These are phyloP conservation scores for Solanum dulcamara DNA, from an alignment of 257 asterid species.

Conservation along the genomic window DNA sequence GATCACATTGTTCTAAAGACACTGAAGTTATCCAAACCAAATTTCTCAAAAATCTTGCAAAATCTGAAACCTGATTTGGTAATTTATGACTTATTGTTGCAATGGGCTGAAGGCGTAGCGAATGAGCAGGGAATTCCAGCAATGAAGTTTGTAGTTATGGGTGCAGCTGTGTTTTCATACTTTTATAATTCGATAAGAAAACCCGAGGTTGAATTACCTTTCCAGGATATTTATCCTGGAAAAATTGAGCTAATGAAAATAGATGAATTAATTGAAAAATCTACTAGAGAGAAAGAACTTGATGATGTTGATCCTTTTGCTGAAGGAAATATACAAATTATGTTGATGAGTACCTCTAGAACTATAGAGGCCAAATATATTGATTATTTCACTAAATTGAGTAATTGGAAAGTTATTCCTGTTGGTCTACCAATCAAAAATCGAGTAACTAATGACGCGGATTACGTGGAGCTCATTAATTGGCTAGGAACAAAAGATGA, in stretches of 20 bases:
- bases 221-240: neutral
- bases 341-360: conserved; percentile 21
- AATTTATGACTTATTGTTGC: neutral
- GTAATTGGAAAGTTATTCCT: conserved; percentile 3
- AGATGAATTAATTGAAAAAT: neutral
- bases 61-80: neutral
- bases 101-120: neutral
- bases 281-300: conserved; percentile 1
- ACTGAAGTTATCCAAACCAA: neutral
- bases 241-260: neutral
- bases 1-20: neutral
- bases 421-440: conserved; percentile 16
- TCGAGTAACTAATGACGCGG: neutral
- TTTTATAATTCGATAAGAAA: neutral
- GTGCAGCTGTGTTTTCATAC: neutral
- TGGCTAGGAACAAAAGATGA: conserved; percentile 28
- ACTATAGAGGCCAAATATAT: conserved; percentile 39
- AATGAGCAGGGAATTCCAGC: neutral
- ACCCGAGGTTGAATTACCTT: neutral
- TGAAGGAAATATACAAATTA: neutral
- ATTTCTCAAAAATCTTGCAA: neutral
- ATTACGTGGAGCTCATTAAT: conserved; percentile 8
- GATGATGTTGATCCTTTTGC: conserved; percentile 2
- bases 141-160: neutral
- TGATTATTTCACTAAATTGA: conserved; percentile 16